Conservation (phyloP, 208 protist genomes). For the Trypanosoma rangeli region DNA sequence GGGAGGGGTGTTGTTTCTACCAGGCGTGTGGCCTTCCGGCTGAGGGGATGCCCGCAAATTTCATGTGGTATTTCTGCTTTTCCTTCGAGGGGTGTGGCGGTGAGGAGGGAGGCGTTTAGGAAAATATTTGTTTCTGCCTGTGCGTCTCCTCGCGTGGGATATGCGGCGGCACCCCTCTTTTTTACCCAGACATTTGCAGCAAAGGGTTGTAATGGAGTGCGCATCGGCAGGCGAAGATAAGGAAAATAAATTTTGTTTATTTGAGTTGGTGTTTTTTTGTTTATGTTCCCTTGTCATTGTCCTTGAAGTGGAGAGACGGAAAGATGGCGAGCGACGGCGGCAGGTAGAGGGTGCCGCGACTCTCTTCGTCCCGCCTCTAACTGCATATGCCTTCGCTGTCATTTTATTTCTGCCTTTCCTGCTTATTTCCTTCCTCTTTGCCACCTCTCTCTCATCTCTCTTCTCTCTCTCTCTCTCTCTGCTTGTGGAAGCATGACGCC, state of each 20-base stretch:
- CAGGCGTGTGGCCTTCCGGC: too few relatives aligned
- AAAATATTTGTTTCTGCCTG: not conserved
- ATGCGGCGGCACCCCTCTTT: not conserved
- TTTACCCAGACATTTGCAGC: not conserved
- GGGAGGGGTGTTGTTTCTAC: too few relatives aligned
- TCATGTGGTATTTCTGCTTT: not conserved
- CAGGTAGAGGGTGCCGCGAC: too few relatives aligned
- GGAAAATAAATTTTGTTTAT: not conserved
- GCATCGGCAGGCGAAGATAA: not conserved
- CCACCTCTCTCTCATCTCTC: not conserved
- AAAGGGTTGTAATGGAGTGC: not conserved
- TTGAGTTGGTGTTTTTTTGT: not conserved
- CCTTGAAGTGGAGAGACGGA: too few relatives aligned
- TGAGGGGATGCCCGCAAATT: not conserved
- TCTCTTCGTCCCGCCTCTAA: too few relatives aligned
- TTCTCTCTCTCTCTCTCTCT: conserved; percentile 7
- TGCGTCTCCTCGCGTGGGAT: not conserved
- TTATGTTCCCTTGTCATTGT: not conserved
- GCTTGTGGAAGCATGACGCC: not conserved
- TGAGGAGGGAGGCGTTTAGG: not conserved
- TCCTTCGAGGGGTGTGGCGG: not conserved
- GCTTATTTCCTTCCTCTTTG: not conserved
- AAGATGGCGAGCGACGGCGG: too few relatives aligned
- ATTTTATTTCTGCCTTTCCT: not conserved
- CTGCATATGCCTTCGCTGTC: not conserved